Evolutionary conservation across 768 basidiomycete species (phyloP).

Genomic region (Agaricus sinodeliciosus): DNA sequence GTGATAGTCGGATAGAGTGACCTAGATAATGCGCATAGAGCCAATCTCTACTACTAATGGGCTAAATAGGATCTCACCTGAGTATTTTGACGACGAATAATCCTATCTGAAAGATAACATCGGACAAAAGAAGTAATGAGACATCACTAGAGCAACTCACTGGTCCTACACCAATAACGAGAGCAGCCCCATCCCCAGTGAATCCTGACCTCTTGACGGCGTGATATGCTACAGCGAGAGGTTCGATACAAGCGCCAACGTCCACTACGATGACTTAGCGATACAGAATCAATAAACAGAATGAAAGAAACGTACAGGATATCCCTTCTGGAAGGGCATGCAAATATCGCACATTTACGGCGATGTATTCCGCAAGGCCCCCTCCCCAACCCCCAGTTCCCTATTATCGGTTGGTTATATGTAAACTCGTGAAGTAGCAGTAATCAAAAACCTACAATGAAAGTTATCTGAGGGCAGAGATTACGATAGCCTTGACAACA

Average conservation of each 20-base stretch:
- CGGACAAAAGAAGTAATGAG: neutral
- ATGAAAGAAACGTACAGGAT: slow-evolving; percentile 23
- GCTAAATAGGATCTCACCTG: slow-evolving; percentile 14
- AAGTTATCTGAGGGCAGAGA: slow-evolving; percentile 25
- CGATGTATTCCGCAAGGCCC: slow-evolving; percentile 37
- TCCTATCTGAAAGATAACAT: slow-evolving; percentile 25
- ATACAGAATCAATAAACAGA: neutral
- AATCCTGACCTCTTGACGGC: slow-evolving; percentile 35
- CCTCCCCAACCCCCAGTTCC: slow-evolving; percentile 34
- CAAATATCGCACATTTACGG: slow-evolving; percentile 26
- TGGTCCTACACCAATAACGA: slow-evolving; percentile 40
- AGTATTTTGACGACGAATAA: slow-evolving; percentile 31
- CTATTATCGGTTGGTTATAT: slow-evolving; percentile 16
- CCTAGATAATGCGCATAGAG: slow-evolving; percentile 11
- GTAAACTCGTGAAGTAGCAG: neutral
- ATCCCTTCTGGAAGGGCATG: slow-evolving; percentile 32
- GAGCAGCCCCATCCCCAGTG: slow-evolving; percentile 28
- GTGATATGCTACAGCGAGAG: slow-evolving; percentile 40
- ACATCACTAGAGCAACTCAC: slow-evolving; percentile 19
- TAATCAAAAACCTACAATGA: slow-evolving; percentile 24
- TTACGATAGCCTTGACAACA: slow-evolving; percentile 28
- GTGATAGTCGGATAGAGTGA: slow-evolving; percentile 19
- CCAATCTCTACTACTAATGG: too few relatives aligned
- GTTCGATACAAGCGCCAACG: slow-evolving; percentile 40
- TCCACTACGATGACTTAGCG: slow-evolving; percentile 27